phyloP scores from a whole-genome alignment of 306 rosid species.

The Cajanus cajan region DNA sequence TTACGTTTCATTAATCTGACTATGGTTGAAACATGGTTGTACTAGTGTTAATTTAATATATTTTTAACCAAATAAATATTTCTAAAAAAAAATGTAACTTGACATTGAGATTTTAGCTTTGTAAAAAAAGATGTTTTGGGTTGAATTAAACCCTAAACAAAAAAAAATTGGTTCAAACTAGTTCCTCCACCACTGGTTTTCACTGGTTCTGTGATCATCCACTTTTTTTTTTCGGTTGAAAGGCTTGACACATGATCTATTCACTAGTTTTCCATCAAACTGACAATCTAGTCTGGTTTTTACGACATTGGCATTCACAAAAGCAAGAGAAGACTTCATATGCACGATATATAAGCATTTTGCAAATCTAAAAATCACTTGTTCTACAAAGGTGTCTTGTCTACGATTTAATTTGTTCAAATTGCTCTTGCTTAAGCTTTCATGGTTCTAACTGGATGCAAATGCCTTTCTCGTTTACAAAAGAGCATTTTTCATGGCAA shows the following conservation, averaged over 20 bases:
- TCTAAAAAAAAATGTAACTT: neutral
- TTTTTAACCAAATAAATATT: neutral
- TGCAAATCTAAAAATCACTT: neutral
- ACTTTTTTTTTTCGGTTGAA: neutral
- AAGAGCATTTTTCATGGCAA: neutral
- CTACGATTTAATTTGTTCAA: no score
- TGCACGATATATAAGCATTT: neutral
- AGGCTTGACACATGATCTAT: neutral
- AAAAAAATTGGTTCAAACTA: no score
- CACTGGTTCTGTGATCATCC: neutral
- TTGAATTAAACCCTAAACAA: no score
- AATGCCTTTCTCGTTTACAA: neutral
- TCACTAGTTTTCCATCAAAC: neutral
- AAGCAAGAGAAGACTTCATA: neutral
- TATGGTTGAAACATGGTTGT: neutral
- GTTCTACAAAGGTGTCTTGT: no score
- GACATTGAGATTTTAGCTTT: neutral
- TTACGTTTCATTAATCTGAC: neutral
- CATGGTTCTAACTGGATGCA: neutral
- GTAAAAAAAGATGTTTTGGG: neutral
- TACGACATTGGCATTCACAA: neutral
- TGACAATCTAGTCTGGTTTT: neutral
- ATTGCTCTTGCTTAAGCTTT: neutral
- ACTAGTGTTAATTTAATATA: neutral
- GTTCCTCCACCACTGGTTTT: neutral